phyloP scores from a whole-genome alignment of 164 flowering plant species.

The Nymphaea thermarum region DNA sequence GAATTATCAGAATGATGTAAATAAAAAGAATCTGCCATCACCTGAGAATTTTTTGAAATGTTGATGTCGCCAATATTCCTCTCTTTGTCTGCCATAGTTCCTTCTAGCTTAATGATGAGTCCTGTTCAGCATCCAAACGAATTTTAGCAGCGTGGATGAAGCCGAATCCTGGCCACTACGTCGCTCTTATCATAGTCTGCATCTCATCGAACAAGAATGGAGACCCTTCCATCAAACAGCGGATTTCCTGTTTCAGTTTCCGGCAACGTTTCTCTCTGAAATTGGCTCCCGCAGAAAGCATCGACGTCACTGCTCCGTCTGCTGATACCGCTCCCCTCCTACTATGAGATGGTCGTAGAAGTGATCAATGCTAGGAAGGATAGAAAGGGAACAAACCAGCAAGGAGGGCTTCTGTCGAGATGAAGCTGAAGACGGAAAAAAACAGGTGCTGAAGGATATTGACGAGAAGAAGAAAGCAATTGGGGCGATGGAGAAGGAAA shows the following conservation, averaged over 20 bases:
- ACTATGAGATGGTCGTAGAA: constrained; percentile 36
- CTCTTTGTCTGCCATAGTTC: no score
- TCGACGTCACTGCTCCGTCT: neutral
- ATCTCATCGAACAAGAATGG: constrained; percentile 18
- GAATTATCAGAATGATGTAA: no score
- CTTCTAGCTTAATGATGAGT: no score
- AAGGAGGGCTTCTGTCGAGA: neutral
- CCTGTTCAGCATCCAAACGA: no score
- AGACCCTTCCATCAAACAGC: constrained; percentile 32
- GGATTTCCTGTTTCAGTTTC: neutral
- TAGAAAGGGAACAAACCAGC: constrained; percentile 38
- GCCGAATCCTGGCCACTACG: constrained; percentile 67
- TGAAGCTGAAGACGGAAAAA: no score
- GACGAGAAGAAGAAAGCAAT: no score
- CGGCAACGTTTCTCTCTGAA: neutral
- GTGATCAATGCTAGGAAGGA: constrained; percentile 37
- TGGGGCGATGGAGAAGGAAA: no score
- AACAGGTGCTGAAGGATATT: no score
- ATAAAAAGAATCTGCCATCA: no score
- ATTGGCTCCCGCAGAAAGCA: constrained; percentile 19
- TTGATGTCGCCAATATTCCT: no score
- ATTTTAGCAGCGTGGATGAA: constrained; percentile 13
- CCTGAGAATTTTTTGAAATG: no score
- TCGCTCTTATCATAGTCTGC: constrained; percentile 34
- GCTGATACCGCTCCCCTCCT: neutral